Base-by-base conservation (phyloP, 257 asterid species). In the Thymus mandschuricus region DNA sequence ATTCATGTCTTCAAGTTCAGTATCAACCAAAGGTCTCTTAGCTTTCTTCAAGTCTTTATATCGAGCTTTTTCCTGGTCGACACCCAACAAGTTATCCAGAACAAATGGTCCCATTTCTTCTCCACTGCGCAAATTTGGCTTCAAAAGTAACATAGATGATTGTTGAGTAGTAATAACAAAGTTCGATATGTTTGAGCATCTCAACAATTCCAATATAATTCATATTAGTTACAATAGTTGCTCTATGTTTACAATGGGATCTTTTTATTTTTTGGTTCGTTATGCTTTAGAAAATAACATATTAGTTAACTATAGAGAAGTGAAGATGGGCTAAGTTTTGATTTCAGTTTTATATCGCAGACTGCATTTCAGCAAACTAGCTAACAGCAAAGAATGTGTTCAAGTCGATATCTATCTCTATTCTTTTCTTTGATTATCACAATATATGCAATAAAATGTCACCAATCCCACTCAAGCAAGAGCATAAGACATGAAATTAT, bases 41-140 rank as follows among this genome's bases (percentile, higher is more conserved):
- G 66, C 51, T 7, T 60, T 74, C 71, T 72, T 79, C 45, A 57
- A 46, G 34, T 76, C 69, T 56, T 73, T 72, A 15, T 79, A 48
- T 29, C 66, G 87, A 60, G 58, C 49, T 59, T 70, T 77, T 13
- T 56, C 69, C 71, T 41, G 72, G 52, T 74, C 79, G 64, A 75
- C 44, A 69, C 72, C 60, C 70, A 70, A 59, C 5, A 71, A 57
- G 56, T 74, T 59, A 71, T 84, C 83, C 83, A 82, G 62, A 50
- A 30, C 10, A 13, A 91, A 66, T 10, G 91, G 89, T 51, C 96
- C 97, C 69, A 83, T 83, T 48, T 89, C 88, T 74, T 81, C 66
- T 21, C 99, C 99, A 71, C 99, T 95, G 80, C 72, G 78, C 74
- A 65, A 48, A 56, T 43, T 35, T 35, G 0, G 44, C 46, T 35